These are phyloP conservation scores for Physcia stellaris DNA, from an alignment of 495 filamentous ascomycete genomes.

Conservation along the genomic window DNA sequence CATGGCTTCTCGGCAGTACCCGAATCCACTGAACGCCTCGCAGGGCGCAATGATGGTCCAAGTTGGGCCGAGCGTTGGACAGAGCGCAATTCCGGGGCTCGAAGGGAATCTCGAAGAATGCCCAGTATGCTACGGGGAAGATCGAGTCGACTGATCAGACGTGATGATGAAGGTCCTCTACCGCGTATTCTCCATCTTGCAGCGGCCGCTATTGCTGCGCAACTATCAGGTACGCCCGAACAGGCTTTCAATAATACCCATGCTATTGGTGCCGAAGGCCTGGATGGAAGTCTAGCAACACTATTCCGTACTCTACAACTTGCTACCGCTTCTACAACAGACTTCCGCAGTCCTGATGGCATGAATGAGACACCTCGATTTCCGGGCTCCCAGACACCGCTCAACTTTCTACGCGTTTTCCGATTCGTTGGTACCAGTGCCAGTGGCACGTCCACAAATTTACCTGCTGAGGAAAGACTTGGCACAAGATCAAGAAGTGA, in stretches of 20 bases:
- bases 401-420: slow-evolving; percentile 49
- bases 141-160: slow-evolving; percentile 34
- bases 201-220: slow-evolving; percentile 46
- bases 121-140: slow-evolving; percentile 33
- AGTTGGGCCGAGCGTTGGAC: slow-evolving; percentile 13
- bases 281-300: slow-evolving; percentile 42
- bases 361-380: slow-evolving; percentile 18
- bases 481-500: background rate
- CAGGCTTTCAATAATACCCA: slow-evolving; percentile 44
- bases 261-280: slow-evolving; percentile 40
- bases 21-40: slow-evolving; percentile 5
- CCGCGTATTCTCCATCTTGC: slow-evolving; percentile 45
- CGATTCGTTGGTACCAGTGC: slow-evolving; percentile 38
- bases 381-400: slow-evolving; percentile 27
- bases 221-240: slow-evolving; percentile 40
- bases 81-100: slow-evolving; percentile 10
- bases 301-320: slow-evolving; percentile 44
- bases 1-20: slow-evolving; percentile 2
- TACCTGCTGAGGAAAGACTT: too few relatives aligned
- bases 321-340: slow-evolving; percentile 29
- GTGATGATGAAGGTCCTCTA: slow-evolving; percentile 43
- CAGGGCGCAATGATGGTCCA: slow-evolving; percentile 2
- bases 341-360: slow-evolving; percentile 14
- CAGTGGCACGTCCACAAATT: slow-evolving; percentile 15
- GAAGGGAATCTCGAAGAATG: slow-evolving; percentile 23